Base-by-base conservation (phyloP, 208 protist genomes). In the Entamoeba dispar region DNA sequence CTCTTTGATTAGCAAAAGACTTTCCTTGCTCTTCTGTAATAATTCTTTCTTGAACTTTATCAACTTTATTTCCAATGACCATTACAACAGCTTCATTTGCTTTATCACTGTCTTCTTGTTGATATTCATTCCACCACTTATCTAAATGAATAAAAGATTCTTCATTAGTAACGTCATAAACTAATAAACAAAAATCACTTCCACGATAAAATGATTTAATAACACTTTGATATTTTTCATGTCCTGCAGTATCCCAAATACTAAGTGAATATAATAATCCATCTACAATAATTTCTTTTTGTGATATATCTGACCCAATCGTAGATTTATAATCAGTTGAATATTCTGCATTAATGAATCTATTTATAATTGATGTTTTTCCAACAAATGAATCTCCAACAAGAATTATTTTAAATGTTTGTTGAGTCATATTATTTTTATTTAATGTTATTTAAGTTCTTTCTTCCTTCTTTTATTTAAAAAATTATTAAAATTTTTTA, bases 201-300 rank as follows among this genome's bases (percentile, higher is more conserved):
- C 98, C 98, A 93, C 98, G 97, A 96, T 99, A 99, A 95, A 99
- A 99, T 91, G 98, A 97, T 77, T 98, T 97, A 51, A 98, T 98
- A 50, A 99, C 96, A 12, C 96, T 97, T 94, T 99, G 98, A 95
- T 99, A 99, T 31, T 98, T 97, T 96, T 99, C 98, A 96, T 99
- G 98, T 12, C 98, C 98, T 19, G 97, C 97, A 52, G 96, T 97
- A 91, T 96, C 96, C 94, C 94, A 97, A 27, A 92, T 43, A 43
- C 14, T 14, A 17, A 91, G 12, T 27, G 7, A 15, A 34, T 51
- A 31, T 47, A 92, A 14, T 52, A 27, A 22, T 10, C 92, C 51
- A 61, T 93, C 49, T 0, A 93, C 22, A n/a, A 31, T 5, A 91
- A 93, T 52, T 14, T 93, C 92, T 92, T 93, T 94, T 27, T 92